These are phyloP conservation scores for Stagonosporopsis rhizophila DNA, from an alignment of 2,329 filamentous ascomycete genomes.

Conservation along the genomic window DNA sequence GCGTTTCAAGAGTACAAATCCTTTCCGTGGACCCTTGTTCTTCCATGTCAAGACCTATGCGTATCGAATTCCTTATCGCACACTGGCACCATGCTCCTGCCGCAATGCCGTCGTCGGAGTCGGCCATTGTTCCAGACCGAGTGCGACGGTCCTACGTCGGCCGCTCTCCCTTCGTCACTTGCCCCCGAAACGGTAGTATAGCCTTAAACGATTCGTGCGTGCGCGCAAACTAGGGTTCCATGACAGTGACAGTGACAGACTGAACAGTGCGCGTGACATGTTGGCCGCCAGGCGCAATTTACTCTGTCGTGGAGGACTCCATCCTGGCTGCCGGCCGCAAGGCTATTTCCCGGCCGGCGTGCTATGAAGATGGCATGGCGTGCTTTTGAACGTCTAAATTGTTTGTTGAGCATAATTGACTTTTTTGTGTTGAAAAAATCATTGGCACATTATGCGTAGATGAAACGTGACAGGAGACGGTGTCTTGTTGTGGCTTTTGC, in stretches of 20 bases:
- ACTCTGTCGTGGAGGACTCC: slow-evolving; percentile 4
- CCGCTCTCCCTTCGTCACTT: neutral
- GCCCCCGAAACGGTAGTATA: slow-evolving; percentile 10
- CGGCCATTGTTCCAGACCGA: slow-evolving; percentile 2
- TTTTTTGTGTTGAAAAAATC: neutral
- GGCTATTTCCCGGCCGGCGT: slow-evolving; percentile 3
- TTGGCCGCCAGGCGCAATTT: slow-evolving; percentile 3
- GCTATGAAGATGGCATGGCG: slow-evolving; percentile 4
- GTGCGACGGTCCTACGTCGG: slow-evolving; percentile 3
- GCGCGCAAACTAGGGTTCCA: neutral
- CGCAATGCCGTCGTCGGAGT: neutral
- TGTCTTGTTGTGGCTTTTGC: slow-evolving; percentile 15
- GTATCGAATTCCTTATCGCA: neutral
- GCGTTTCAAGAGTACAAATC: slow-evolving; percentile 4
- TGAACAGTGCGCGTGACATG: slow-evolving; percentile 11
- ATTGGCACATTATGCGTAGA: neutral
- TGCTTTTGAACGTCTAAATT: slow-evolving; percentile 1
- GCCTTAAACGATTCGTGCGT: slow-evolving; percentile 1
- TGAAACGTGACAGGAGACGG: neutral
- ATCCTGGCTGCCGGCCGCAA: slow-evolving; percentile 1
- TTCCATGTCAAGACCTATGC: neutral
- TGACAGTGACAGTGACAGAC: slow-evolving; percentile 12
- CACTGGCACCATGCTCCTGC: neutral
- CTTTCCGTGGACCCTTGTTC: neutral
- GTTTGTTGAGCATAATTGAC: neutral